phyloP scores from a whole-genome alignment of 208 protist genomes.

The Trypanosomatidae sp. region DNA sequence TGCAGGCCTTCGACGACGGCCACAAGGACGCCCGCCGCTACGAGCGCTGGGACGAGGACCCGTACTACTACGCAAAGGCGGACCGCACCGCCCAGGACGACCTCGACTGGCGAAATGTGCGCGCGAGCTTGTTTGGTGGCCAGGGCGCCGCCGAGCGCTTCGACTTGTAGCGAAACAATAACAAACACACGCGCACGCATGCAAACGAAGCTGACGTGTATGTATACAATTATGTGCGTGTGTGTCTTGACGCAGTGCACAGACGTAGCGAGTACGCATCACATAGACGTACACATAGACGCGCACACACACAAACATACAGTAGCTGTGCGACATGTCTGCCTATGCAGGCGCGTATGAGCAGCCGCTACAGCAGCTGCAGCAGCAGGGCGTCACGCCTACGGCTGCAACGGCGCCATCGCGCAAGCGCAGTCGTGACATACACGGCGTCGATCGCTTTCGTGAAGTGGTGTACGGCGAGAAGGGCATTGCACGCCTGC shows the following conservation, averaged over 20 bases:
- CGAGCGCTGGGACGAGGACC: constrained; percentile 85
- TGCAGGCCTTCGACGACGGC: constrained; percentile 74
- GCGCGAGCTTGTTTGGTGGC: constrained; percentile 65
- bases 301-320: too few species aligned
- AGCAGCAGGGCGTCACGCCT: not conserved
- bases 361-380: too few species aligned
- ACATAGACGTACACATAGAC: too few species aligned
- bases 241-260: too few species aligned
- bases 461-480: constrained; percentile 56
- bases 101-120: constrained; percentile 70
- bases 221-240: too few species aligned
- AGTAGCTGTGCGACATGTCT: too few species aligned
- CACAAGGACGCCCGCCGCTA: constrained; percentile 80
- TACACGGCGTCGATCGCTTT: constrained; percentile 53
- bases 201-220: too few species aligned
- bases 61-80: constrained; percentile 79
- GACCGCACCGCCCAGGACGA: constrained; percentile 71
- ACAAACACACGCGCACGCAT: too few species aligned
- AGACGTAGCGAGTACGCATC: too few species aligned
- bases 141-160: constrained; percentile 47
- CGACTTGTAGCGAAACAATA: constrained; percentile 28
- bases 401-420: not conserved
- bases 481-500: constrained; percentile 50
- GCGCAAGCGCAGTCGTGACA: constrained; percentile 62
- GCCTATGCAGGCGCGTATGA: too few species aligned